A percentile compares a stretch with the other conserved stretches of the same genome.
phyloP scores from a whole-genome alignment of 352 stramenopile genomes.

The Pythium periplocum region DNA sequence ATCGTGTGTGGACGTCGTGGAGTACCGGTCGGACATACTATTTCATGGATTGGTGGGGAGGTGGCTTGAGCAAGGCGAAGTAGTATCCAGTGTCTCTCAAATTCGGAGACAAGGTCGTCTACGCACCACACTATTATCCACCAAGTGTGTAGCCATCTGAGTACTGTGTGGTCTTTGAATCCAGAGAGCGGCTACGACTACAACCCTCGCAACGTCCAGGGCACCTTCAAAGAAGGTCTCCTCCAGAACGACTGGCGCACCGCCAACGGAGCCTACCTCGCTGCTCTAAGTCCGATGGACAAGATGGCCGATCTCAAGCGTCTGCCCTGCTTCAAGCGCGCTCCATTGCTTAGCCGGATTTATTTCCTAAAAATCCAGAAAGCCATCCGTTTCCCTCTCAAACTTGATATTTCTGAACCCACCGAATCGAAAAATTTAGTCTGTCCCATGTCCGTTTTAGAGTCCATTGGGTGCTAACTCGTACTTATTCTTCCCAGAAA shows the following conservation, averaged over 20 bases:
- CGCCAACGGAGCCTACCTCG: conserved; percentile 43
- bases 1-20: conserved; percentile 23
- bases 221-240: conserved; percentile 40
- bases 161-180: conserved; percentile 67
- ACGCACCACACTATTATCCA: conserved; percentile 68
- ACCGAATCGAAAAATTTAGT: too few relatives aligned
- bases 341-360: too few relatives aligned
- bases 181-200: conserved; percentile 61
- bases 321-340: conserved; percentile 36
- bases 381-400: too few relatives aligned
- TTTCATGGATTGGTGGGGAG: conserved; percentile 65
- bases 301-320: conserved; percentile 29
- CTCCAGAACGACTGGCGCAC: conserved; percentile 46
- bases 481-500: too few relatives aligned
- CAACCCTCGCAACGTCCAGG: conserved; percentile 27
- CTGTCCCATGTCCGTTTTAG: too few relatives aligned
- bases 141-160: conserved; percentile 44
- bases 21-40: conserved; percentile 32
- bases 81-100: conserved; percentile 37
- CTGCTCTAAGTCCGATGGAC: conserved; percentile 37
- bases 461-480: too few relatives aligned
- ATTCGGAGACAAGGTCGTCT: conserved; percentile 62
- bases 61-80: conserved; percentile 32
- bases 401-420: too few relatives aligned
- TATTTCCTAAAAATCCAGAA: too few relatives aligned